Conservation (phyloP, 2,329 filamentous ascomycete species). For the Aspergillus novoparasiticus region DNA sequence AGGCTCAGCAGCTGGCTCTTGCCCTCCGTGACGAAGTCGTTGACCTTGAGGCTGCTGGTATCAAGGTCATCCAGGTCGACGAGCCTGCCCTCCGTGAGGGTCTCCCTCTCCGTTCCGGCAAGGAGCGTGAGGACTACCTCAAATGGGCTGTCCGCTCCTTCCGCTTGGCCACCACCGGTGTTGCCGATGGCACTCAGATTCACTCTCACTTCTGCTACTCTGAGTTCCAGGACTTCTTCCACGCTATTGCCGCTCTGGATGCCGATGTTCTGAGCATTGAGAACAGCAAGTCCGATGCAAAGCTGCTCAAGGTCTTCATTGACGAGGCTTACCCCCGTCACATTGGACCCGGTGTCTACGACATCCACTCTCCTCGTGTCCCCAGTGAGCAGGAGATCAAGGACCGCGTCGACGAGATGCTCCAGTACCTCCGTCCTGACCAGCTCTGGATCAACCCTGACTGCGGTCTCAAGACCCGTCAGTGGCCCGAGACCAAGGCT, state of each 20-base stretch:
- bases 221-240: constrained; percentile 99
- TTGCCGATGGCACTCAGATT: constrained; percentile 95
- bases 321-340: constrained; percentile 96
- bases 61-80: constrained; percentile 98
- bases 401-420: constrained; percentile 97
- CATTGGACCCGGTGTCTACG: constrained; percentile 98
- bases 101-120: constrained; percentile 91
- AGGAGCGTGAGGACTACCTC: constrained; percentile 96
- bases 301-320: constrained; percentile 98
- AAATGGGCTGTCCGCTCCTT: constrained; percentile 97
- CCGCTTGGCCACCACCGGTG: constrained; percentile 91
- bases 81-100: constrained; percentile 99
- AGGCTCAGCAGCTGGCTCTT: constrained; percentile 97
- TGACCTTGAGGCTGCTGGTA: constrained; percentile 94
- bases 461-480: constrained; percentile 98
- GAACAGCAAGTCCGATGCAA: constrained; percentile 99
- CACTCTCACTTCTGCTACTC: constrained; percentile 99
- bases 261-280: constrained; percentile 98
- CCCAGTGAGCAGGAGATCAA: constrained; percentile 98
- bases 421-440: constrained; percentile 92
- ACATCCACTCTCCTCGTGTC: constrained; percentile 98
- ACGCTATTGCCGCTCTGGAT: constrained; percentile 96
- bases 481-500: constrained; percentile 98
- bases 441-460: constrained; percentile 99
- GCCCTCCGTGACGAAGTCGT: constrained; percentile 98